phyloP scores from a whole-genome alignment of 2,329 filamentous ascomycete genomes.

The Aspergillaceae sp. region DNA sequence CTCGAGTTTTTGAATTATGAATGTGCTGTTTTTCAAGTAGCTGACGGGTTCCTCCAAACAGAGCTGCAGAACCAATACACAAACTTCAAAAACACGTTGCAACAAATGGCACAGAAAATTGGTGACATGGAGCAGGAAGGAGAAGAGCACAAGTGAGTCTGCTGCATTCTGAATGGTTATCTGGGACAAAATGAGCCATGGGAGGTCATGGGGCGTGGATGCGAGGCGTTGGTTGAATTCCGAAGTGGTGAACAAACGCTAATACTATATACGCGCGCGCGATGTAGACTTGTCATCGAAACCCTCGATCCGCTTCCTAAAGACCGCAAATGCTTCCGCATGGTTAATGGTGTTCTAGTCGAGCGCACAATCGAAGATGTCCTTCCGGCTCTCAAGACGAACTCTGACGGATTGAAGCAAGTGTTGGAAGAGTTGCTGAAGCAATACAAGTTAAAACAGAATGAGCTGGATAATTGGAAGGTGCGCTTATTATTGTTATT shows the following conservation, averaged over 20 bases:
- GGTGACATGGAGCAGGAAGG: conserved; percentile 95
- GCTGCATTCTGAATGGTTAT: too few relatives aligned
- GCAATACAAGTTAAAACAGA: conserved; percentile 91
- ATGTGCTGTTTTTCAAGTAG: too few relatives aligned
- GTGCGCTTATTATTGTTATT: conserved; percentile 42
- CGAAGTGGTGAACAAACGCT: conserved; percentile 3
- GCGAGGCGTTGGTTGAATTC: not conserved
- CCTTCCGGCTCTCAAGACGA: conserved; percentile 80
- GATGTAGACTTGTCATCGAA: conserved; percentile 75
- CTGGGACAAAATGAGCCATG: too few relatives aligned
- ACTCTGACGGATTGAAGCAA: conserved; percentile 87
- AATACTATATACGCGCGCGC: not conserved
- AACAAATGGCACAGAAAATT: conserved; percentile 91
- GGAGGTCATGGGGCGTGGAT: too few relatives aligned
- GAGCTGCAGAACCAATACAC: conserved; percentile 44
- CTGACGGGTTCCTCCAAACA: conserved; percentile 10
- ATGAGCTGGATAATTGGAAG: conserved; percentile 98
- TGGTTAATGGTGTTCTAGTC: conserved; percentile 94
- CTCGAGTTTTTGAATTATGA: not conserved
- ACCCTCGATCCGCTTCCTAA: conserved; percentile 73
- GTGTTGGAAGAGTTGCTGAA: conserved; percentile 90
- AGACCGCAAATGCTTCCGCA: conserved; percentile 93
- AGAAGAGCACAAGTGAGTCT: conserved; percentile 91
- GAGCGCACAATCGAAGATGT: conserved; percentile 93
- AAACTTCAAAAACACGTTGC: conserved; percentile 61